These are phyloP conservation scores for Hepatocystis sp. DNA, from an alignment of 169 alveolate genomes.

Conservation along the genomic window DNA sequence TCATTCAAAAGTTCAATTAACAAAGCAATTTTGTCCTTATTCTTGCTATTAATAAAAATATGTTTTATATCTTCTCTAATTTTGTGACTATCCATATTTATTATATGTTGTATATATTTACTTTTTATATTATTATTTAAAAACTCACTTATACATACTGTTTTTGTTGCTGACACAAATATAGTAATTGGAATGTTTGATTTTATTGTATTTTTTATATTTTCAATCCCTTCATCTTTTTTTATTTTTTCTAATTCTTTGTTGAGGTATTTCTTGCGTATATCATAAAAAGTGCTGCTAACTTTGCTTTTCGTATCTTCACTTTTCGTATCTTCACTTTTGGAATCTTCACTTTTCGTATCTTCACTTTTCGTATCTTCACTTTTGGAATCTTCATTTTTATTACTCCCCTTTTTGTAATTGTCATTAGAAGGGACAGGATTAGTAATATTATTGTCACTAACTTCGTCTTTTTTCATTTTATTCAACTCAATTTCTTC, in stretches of 20 bases:
- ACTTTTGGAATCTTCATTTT: background rate
- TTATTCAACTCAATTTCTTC: too few relatives aligned
- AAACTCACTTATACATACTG: slow-evolving; percentile 58
- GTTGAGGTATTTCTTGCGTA: too few relatives aligned
- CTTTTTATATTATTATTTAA: slow-evolving; percentile 60
- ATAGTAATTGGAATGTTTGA: slow-evolving; percentile 64
- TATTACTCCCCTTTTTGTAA: background rate
- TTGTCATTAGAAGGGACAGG: slow-evolving; percentile 1
- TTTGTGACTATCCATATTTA: slow-evolving; percentile 55
- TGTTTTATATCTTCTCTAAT: slow-evolving; percentile 46
- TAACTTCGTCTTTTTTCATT: background rate
- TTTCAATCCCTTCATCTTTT: slow-evolving; percentile 20
- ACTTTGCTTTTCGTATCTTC: background rate
- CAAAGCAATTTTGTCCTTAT: slow-evolving; percentile 58
- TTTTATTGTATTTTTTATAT: slow-evolving; percentile 37
- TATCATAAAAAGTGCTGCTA: too few relatives aligned
- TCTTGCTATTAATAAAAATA: slow-evolving; percentile 72
- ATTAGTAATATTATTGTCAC: background rate
- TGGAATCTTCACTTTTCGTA: background rate
- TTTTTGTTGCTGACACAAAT: slow-evolving; percentile 74
- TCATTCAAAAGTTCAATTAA: slow-evolving; percentile 35
- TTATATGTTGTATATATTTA: slow-evolving; percentile 58
- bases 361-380: background rate
- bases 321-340: slow-evolving; percentile 8
- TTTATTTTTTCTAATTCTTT: background rate